Evolutionary conservation across 257 asterid genomes (phyloP).

Genomic region (Solanum infundibuliforme): DNA sequence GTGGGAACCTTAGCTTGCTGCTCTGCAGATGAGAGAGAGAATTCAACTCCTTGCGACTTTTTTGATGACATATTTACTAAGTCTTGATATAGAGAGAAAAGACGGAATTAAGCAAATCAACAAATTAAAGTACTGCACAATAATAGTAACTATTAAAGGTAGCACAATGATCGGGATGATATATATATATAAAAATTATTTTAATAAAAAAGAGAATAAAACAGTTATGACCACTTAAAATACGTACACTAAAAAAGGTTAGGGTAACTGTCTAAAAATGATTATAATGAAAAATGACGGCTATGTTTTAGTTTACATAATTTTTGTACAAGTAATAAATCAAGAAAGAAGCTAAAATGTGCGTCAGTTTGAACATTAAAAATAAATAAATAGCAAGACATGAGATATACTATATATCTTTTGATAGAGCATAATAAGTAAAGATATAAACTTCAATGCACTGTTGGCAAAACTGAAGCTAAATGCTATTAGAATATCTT

Average conservation of each 20-base stretch:
- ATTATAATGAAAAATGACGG: neutral
- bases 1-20: conserved; percentile 34
- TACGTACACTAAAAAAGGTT: neutral
- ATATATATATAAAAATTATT: neutral
- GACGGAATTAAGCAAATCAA: neutral
- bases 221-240: neutral
- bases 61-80: conserved; percentile 23
- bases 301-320: neutral
- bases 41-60: conserved; percentile 14
- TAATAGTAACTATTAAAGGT: neutral
- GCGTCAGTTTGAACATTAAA: neutral
- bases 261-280: neutral
- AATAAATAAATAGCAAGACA: neutral
- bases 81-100: neutral
- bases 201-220: neutral
- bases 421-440: neutral
- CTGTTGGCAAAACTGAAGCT: neutral
- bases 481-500: no score
- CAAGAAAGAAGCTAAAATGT: neutral
- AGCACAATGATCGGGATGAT: neutral
- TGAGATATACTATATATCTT: neutral
- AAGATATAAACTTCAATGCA: neutral
- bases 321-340: neutral
- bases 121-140: neutral
- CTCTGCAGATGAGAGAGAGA: conserved; percentile 12